These are phyloP conservation scores for Sonneratia caseolaris DNA, from an alignment of 345 rosid genomes.

Conservation along the genomic window DNA sequence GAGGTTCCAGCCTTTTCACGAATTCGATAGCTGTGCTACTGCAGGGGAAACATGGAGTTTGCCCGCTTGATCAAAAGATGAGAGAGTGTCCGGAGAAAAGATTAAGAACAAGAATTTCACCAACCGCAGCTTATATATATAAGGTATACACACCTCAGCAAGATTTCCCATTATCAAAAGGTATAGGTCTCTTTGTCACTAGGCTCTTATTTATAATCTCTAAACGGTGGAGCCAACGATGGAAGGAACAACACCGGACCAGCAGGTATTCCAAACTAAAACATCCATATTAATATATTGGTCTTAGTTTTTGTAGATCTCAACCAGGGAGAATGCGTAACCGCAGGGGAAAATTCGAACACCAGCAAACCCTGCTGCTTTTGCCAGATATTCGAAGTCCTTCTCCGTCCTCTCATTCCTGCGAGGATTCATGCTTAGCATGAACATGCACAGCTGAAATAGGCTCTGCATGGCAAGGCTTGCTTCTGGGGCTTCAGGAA, in stretches of 20 bases:
- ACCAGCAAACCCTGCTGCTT: conserved; percentile 22
- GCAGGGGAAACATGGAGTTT: background rate
- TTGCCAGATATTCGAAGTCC: conserved; percentile 32
- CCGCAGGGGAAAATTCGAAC: conserved; percentile 1
- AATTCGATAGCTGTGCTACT: background rate
- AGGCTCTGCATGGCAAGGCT: conserved; percentile 21
- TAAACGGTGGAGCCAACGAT: background rate
- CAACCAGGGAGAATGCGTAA: background rate
- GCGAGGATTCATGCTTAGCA: conserved; percentile 25
- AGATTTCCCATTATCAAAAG: too few relatives aligned
- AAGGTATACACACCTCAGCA: too few relatives aligned
- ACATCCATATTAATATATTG: background rate
- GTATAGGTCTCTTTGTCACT: too few relatives aligned
- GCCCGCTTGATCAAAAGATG: background rate
- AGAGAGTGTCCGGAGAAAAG: background rate
- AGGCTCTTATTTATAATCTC: background rate
- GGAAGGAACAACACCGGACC: background rate
- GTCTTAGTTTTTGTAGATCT: background rate
- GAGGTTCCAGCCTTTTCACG: background rate
- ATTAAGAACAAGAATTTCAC: too few relatives aligned
- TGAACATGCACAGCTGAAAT: conserved; percentile 25
- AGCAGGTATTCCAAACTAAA: background rate
- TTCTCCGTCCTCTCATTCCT: conserved; percentile 31
- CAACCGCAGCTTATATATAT: too few relatives aligned
- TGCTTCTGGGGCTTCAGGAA: conserved; percentile 19